A percentile compares a stretch with the other conserved stretches of the same genome.
Evolutionary conservation across 208 protist species (phyloP).

Genomic region (Trypanosoma congolense): DNA sequence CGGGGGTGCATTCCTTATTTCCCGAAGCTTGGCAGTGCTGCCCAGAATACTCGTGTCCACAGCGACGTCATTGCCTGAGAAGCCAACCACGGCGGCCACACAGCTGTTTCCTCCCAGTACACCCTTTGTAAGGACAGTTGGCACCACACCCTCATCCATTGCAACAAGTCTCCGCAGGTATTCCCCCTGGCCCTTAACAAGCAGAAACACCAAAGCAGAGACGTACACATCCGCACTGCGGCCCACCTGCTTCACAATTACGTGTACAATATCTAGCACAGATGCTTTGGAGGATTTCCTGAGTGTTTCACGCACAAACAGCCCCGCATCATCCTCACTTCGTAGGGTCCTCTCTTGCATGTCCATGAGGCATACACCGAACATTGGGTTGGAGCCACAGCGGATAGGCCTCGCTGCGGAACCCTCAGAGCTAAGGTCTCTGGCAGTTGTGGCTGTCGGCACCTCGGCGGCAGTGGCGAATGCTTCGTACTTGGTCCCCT

Average conservation of each 20-base stretch:
- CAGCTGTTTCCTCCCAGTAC: slow-evolving; percentile 50
- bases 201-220: slow-evolving; percentile 31
- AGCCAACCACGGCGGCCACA: slow-evolving; percentile 30
- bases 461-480: slow-evolving; percentile 32
- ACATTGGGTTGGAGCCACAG: slow-evolving; percentile 60
- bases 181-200: slow-evolving; percentile 29
- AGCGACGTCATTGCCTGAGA: slow-evolving; percentile 27
- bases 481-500: slow-evolving; percentile 27
- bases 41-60: slow-evolving; percentile 24
- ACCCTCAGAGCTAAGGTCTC: slow-evolving; percentile 26
- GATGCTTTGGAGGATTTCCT: slow-evolving; percentile 19
- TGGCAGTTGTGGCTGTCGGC: slow-evolving; percentile 24
- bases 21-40: slow-evolving; percentile 28
- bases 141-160: slow-evolving; percentile 37
- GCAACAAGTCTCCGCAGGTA: slow-evolving; percentile 31
- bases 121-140: slow-evolving; percentile 34
- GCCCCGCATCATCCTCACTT: slow-evolving; percentile 23
- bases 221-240: slow-evolving; percentile 27
- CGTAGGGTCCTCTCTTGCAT: slow-evolving; percentile 22
- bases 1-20: slow-evolving; percentile 51
- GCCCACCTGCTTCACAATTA: slow-evolving; percentile 28
- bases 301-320: slow-evolving; percentile 24
- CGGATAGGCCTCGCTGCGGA: slow-evolving; percentile 22
- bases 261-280: slow-evolving; percentile 40
- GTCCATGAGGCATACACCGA: slow-evolving; percentile 46